phyloP scores from a whole-genome alignment of 2,329 filamentous ascomycete genomes.

The Epichloe uncinata region DNA sequence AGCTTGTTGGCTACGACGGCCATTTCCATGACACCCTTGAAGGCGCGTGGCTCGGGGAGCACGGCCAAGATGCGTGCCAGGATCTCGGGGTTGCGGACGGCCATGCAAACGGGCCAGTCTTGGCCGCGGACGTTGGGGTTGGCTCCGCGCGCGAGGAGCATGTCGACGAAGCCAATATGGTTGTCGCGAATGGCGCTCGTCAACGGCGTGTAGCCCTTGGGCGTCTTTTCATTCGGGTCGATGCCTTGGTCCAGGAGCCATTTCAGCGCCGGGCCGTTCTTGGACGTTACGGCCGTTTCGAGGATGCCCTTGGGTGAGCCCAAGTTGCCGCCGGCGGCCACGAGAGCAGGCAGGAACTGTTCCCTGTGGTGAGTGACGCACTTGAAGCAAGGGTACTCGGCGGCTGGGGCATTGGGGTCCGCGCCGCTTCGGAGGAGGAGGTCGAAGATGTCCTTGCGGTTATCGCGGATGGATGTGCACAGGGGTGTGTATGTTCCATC shows the following conservation, averaged over 20 bases:
- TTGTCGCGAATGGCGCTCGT: constrained; percentile 53
- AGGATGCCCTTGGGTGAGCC: constrained; percentile 49
- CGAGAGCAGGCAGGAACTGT: constrained; percentile 44
- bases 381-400: constrained; percentile 55
- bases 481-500: constrained; percentile 56
- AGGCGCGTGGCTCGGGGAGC: constrained; percentile 44
- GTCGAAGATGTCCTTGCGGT: constrained; percentile 46
- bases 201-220: constrained; percentile 46
- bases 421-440: constrained; percentile 44
- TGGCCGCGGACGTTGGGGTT: constrained; percentile 50
- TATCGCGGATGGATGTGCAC: constrained; percentile 55
- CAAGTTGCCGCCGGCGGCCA: constrained; percentile 47
- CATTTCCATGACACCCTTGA: constrained; percentile 55
- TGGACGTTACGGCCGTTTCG: constrained; percentile 48
- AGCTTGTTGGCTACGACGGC: constrained; percentile 54
- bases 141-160: constrained; percentile 43
- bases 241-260: constrained; percentile 49
- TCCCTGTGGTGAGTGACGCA: constrained; percentile 52
- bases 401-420: constrained; percentile 47
- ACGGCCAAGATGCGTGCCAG: constrained; percentile 44
- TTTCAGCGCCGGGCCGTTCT: constrained; percentile 46
- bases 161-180: constrained; percentile 43
- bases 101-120: constrained; percentile 60
- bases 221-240: constrained; percentile 44
- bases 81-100: constrained; percentile 46